Conservation (phyloP, 192 early-diverging fungal genomes). For the Phycomyces blakesleeanus region DNA sequence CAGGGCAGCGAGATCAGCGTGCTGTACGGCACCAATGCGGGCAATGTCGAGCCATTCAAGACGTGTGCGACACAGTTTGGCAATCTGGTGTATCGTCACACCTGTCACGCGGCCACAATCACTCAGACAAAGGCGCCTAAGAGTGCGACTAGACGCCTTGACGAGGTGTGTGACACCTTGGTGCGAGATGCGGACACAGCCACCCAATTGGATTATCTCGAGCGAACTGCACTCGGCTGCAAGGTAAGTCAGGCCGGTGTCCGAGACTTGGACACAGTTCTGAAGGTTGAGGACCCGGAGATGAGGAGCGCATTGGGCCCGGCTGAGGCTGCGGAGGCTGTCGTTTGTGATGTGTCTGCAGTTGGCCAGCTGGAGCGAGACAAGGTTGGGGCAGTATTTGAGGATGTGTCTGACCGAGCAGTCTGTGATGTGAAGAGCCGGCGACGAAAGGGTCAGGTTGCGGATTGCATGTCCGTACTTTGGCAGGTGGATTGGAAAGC, state of each 20-base stretch:
- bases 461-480: conserved; percentile 10
- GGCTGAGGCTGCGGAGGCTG: conserved; percentile 26
- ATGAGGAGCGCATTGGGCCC: conserved; percentile 11
- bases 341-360: conserved; percentile 37
- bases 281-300: conserved; percentile 36
- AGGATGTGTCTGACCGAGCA: conserved; percentile 33
- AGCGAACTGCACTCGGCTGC: conserved; percentile 21
- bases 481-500: conserved; percentile 14
- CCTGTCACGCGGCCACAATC: conserved; percentile 35
- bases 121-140: conserved; percentile 33
- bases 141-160: conserved; percentile 11
- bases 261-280: conserved; percentile 38
- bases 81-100: conserved; percentile 12
- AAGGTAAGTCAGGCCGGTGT: conserved; percentile 31
- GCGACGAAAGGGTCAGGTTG: conserved; percentile 7
- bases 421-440: conserved; percentile 31
- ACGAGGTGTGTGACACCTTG: conserved; percentile 14
- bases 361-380: conserved; percentile 32
- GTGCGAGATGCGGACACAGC: conserved; percentile 17
- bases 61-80: conserved; percentile 19
- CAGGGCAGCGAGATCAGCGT: conserved; percentile 5
- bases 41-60: conserved; percentile 44
- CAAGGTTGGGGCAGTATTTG: conserved; percentile 35
- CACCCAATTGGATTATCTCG: conserved; percentile 12
- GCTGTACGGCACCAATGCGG: conserved; percentile 21